phyloP scores from a whole-genome alignment of 129 eudicot genomes.

The Flaveria robusta region DNA sequence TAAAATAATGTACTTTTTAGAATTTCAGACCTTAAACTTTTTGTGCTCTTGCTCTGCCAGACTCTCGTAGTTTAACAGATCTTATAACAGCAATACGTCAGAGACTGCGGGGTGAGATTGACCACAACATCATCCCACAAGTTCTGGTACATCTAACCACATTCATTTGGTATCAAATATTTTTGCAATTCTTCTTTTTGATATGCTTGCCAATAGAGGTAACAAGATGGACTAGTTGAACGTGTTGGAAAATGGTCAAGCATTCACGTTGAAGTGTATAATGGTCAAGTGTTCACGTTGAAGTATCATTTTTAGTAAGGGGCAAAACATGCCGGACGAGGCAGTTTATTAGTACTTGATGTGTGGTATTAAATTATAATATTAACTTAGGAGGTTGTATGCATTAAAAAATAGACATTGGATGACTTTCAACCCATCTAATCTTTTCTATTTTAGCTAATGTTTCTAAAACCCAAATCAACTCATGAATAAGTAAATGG shows the following conservation, averaged over 20 bases:
- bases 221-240: no score
- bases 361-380: no score
- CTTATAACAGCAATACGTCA: conserved; percentile 80
- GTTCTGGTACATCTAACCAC: conserved; percentile 57
- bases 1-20: not conserved
- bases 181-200: not conserved
- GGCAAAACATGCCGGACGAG: no score
- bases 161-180: not conserved
- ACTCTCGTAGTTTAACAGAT: conserved; percentile 69
- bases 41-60: conserved; percentile 38
- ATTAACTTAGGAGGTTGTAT: not conserved
- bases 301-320: no score
- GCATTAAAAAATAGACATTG: not conserved
- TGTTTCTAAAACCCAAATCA: not conserved
- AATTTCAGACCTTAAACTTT: not conserved
- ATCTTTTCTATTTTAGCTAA: not conserved
- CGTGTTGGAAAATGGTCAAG: no score
- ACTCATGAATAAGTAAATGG: not conserved
- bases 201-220: not conserved
- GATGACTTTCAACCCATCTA: not conserved
- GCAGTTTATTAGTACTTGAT: no score
- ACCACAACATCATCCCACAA: conserved; percentile 80
- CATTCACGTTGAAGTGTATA: no score
- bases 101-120: conserved; percentile 85
- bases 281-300: no score